These are phyloP conservation scores for Pleomassaria siparia DNA, from an alignment of 2,329 filamentous ascomycete species.

Conservation along the genomic window DNA sequence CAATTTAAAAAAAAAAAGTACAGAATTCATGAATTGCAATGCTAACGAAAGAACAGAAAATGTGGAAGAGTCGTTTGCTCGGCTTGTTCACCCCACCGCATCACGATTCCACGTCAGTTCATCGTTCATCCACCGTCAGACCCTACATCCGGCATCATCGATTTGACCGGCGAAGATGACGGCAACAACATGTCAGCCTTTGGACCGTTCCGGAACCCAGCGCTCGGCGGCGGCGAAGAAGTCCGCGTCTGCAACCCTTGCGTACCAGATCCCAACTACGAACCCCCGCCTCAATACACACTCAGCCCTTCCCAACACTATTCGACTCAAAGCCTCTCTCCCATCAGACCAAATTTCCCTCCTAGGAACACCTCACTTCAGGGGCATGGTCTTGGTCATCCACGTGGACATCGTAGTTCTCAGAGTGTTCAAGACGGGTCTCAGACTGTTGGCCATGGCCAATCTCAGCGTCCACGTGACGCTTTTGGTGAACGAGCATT, in stretches of 20 bases:
- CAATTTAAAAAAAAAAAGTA: too few relatives aligned
- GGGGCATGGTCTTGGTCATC: neutral
- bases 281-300: constrained; percentile 57
- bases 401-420: constrained; percentile 21
- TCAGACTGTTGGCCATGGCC: constrained; percentile 17
- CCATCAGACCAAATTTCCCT: constrained; percentile 1
- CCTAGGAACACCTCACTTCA: neutral
- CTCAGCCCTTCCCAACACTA: neutral
- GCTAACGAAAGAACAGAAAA: constrained; percentile 58
- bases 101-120: constrained; percentile 90
- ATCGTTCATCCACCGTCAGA: constrained; percentile 71
- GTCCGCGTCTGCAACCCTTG: constrained; percentile 73
- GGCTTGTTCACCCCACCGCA: constrained; percentile 87
- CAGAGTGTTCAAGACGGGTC: constrained; percentile 23
- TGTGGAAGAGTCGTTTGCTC: constrained; percentile 91
- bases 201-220: constrained; percentile 47
- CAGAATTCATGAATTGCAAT: too few relatives aligned
- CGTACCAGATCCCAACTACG: constrained; percentile 68
- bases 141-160: constrained; percentile 35
- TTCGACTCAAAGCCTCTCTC: constrained; percentile 2
- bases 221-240: constrained; percentile 65
- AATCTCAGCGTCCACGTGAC: constrained; percentile 22
- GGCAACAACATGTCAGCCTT: constrained; percentile 28
- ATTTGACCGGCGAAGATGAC: constrained; percentile 48
- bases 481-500: constrained; percentile 24